Percentiles rank a stretch among this genome's conserved stretches.
These are phyloP conservation scores for Naganishia friedmannii DNA, from an alignment of 768 basidiomycete genomes.

Conservation along the genomic window DNA sequence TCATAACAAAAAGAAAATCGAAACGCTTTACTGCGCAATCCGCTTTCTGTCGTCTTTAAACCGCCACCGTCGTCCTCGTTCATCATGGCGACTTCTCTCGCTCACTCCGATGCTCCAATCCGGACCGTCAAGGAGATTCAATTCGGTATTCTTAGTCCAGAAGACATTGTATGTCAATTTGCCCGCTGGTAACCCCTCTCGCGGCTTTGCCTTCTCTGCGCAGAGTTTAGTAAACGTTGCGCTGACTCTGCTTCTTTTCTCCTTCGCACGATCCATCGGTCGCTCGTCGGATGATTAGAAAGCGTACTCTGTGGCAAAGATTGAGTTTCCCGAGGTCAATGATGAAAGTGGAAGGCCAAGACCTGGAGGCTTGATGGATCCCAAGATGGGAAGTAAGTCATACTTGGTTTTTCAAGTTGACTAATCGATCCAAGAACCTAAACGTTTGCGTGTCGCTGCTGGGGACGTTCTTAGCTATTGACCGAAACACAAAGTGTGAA, in stretches of 20 bases:
- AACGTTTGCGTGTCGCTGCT: conserved; percentile 23
- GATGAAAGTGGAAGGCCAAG: conserved; percentile 90
- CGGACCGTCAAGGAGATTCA: conserved; percentile 96
- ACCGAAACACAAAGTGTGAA: conserved; percentile 78
- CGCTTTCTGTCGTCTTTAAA: not conserved
- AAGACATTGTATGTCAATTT: conserved; percentile 81
- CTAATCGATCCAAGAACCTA: conserved; percentile 5
- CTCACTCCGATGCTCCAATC: conserved; percentile 87
- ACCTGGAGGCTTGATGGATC: conserved; percentile 92
- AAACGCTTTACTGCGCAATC: conserved; percentile 1
- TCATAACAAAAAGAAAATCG: not conserved
- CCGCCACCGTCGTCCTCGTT: not conserved
- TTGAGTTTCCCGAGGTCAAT: conserved; percentile 98
- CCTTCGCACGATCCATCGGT: conserved; percentile 10
- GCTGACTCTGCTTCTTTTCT: not conserved
- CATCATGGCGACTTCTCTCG: conserved; percentile 44
- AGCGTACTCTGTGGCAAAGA: conserved; percentile 97
- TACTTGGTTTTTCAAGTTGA: conserved; percentile 4
- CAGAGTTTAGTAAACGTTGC: not conserved
- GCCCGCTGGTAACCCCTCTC: not conserved
- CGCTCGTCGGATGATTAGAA: conserved; percentile 60
- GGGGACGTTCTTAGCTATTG: conserved; percentile 38
- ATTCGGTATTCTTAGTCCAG: conserved; percentile 96
- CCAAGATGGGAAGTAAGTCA: conserved; percentile 76
- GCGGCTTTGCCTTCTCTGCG: not conserved